Evolutionary conservation across 352 stramenopile species (phyloP).

Genomic region (Phytophthora syringae): DNA sequence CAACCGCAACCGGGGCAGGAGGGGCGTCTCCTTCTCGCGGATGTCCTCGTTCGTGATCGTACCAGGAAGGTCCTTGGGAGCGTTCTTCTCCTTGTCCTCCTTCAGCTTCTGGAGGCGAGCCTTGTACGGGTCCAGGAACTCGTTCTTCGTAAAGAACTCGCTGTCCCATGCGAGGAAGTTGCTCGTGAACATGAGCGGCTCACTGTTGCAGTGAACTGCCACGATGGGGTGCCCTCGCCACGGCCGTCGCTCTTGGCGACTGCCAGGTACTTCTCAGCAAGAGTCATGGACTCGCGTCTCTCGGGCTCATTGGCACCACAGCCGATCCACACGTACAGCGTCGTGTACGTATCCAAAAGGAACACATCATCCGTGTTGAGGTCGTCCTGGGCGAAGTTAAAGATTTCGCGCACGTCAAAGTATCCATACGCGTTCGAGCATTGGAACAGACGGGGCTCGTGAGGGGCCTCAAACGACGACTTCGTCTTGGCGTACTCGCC

Average conservation of each 20-base stretch:
- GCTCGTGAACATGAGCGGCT: constrained; percentile 91
- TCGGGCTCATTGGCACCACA: constrained; percentile 73
- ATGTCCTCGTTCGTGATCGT: constrained; percentile 64
- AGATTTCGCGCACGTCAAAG: constrained; percentile 88
- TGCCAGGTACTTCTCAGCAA: constrained; percentile 78
- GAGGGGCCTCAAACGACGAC: constrained; percentile 65
- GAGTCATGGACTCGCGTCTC: constrained; percentile 66
- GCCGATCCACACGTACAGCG: constrained; percentile 93
- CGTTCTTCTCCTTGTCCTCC: constrained; percentile 80
- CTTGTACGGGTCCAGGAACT: constrained; percentile 92
- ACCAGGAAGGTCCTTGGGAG: constrained; percentile 57
- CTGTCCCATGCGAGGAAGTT: constrained; percentile 93
- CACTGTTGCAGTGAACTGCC: constrained; percentile 76
- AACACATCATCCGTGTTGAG: constrained; percentile 93
- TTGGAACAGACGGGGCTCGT: constrained; percentile 90
- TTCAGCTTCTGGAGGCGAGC: constrained; percentile 79
- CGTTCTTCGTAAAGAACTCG: constrained; percentile 79
- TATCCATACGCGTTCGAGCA: constrained; percentile 90
- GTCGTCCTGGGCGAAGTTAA: constrained; percentile 91
- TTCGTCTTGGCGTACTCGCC: constrained; percentile 72
- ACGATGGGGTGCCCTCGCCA: constrained; percentile 85
- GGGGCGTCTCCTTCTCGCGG: constrained; percentile 32
- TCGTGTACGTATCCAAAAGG: constrained; percentile 91
- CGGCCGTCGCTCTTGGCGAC: constrained; percentile 83
- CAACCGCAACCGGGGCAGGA: constrained; percentile 10